Conservation (phyloP, 2,329 filamentous ascomycete genomes). For the Alternaria hordeiaustralica region DNA sequence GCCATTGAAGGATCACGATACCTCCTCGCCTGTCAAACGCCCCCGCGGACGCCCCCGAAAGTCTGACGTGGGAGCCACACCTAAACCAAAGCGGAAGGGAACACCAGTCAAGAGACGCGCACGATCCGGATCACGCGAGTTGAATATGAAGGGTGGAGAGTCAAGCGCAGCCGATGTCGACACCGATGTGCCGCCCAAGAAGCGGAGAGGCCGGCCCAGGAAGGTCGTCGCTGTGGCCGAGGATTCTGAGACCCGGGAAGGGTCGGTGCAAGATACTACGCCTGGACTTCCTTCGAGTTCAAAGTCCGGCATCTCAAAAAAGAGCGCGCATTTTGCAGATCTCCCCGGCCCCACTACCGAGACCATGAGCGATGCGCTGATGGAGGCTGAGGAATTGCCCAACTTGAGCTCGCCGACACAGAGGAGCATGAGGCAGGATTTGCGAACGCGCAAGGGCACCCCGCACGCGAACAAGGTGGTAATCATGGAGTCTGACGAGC, state of each 20-base stretch:
- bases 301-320: slow-evolving; percentile 9
- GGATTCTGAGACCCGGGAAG: slow-evolving; percentile 3
- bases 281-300: slow-evolving; percentile 1
- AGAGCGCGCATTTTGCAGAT: slow-evolving; percentile 14
- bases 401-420: slow-evolving; percentile 18
- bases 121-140: slow-evolving; percentile 29
- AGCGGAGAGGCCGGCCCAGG: slow-evolving; percentile 40
- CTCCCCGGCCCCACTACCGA: slow-evolving; percentile 7
- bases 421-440: slow-evolving; percentile 18
- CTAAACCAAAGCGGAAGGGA: slow-evolving; percentile 39
- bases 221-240: slow-evolving; percentile 34
- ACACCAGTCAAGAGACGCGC: slow-evolving; percentile 43
- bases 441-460: slow-evolving; percentile 36
- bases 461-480: slow-evolving; percentile 32
- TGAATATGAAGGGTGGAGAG: slow-evolving; percentile 23
- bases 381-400: slow-evolving; percentile 11
- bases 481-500: slow-evolving; percentile 27
- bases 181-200: slow-evolving; percentile 37
- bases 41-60: slow-evolving; percentile 47
- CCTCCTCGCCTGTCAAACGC: slow-evolving; percentile 47
- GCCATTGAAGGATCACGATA: slow-evolving; percentile 50
- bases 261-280: slow-evolving; percentile 6
- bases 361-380: slow-evolving; percentile 16
- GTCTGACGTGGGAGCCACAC: slow-evolving; percentile 35
- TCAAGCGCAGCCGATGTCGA: slow-evolving; percentile 32